Evolutionary conservation across 345 rosid genomes (phyloP).

Genomic region (Salix dunnii): DNA sequence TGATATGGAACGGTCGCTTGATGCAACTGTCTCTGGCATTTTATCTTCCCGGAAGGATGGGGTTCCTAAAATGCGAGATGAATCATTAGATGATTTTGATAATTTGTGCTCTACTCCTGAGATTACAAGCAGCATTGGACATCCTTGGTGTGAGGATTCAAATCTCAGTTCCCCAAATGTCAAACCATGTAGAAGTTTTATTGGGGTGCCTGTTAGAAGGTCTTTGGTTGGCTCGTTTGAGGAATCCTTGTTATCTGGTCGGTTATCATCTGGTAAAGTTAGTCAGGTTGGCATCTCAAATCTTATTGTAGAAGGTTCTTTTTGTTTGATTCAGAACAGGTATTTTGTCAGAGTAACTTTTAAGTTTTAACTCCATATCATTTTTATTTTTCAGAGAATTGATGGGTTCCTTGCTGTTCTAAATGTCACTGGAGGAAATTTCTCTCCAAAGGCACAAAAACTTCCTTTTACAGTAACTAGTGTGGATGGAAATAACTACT

Average conservation of each 20-base stretch:
- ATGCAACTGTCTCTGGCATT: constrained; percentile 26
- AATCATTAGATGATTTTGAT: constrained; percentile 51
- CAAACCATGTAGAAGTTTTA: constrained; percentile 53
- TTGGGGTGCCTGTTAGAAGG: constrained; percentile 71
- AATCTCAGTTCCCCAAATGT: constrained; percentile 35
- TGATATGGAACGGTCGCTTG: constrained; percentile 40
- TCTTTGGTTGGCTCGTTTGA: constrained; percentile 96
- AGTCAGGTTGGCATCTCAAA: constrained; percentile 53
- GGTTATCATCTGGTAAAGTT: constrained; percentile 54
- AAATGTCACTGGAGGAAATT: constrained; percentile 80
- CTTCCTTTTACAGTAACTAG: constrained; percentile 88
- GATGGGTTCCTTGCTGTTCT: constrained; percentile 95
- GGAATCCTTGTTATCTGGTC: constrained; percentile 87
- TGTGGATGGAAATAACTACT: constrained; percentile 75
- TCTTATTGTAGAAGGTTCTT: background rate
- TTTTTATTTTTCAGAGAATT: constrained; percentile 50
- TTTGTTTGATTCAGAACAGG: constrained; percentile 1
- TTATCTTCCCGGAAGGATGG: constrained; percentile 28
- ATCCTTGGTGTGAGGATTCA: constrained; percentile 13
- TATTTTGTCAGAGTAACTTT: background rate
- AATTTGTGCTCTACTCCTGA: constrained; percentile 30
- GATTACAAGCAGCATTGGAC: background rate
- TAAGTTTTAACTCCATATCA: background rate
- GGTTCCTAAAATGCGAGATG: constrained; percentile 29
- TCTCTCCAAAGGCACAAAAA: constrained; percentile 86